Conservation (phyloP, 306 rosid genomes). For the Vachellia collinsii region DNA sequence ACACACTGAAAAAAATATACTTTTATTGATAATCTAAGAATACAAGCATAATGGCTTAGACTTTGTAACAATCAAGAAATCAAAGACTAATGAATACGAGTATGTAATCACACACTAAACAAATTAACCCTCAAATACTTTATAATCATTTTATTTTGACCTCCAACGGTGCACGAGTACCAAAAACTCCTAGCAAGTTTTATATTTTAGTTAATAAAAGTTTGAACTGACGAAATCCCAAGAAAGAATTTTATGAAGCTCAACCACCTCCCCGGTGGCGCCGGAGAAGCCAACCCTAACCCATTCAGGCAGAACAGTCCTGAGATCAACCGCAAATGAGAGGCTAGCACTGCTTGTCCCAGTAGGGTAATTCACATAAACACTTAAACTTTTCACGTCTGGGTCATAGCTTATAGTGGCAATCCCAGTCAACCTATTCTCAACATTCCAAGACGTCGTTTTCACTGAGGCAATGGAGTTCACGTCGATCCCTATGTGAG, state of each 20-base stretch:
- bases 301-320: slow-evolving; percentile 53
- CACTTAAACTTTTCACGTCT: slow-evolving; percentile 26
- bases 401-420: slow-evolving; percentile 47
- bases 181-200: background rate
- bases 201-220: background rate
- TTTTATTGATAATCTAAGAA: background rate
- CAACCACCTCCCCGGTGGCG: slow-evolving; percentile 34
- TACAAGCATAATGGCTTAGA: background rate
- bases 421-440: background rate
- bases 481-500: slow-evolving; percentile 51
- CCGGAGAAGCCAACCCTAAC: slow-evolving; percentile 54
- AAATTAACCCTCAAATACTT: background rate
- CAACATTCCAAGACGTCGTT: background rate
- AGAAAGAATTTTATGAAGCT: slow-evolving; percentile 32
- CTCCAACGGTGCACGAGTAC: background rate
- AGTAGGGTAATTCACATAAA: slow-evolving; percentile 17
- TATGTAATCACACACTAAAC: background rate
- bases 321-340: slow-evolving; percentile 44
- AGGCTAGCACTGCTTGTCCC: slow-evolving; percentile 6
- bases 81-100: background rate
- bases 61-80: background rate
- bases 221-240: slow-evolving; percentile 42
- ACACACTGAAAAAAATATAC: background rate
- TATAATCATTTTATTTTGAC: background rate
- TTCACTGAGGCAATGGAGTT: slow-evolving; percentile 39